Percentiles rank a stretch among this genome's conserved stretches.
Conservation (phyloP, 108 stramenopile species). For the Nannochloropsis salina region DNA sequence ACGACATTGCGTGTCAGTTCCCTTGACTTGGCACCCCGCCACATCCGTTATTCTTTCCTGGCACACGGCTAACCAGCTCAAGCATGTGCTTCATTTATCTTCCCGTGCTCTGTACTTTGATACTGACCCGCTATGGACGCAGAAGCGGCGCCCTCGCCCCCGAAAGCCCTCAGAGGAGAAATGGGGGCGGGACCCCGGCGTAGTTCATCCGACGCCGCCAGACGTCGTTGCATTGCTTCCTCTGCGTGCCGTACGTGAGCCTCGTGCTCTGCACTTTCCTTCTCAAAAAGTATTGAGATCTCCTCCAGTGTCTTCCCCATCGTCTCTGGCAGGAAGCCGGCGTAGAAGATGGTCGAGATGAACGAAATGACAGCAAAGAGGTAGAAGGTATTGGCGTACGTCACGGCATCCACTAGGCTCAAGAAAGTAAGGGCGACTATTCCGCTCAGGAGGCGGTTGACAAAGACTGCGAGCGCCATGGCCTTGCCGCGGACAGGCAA, state of each 20-base stretch:
- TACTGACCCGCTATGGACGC: too few relatives aligned
- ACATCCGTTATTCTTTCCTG: too few relatives aligned
- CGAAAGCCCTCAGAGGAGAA: too few relatives aligned
- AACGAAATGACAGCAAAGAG: slow-evolving; percentile 35
- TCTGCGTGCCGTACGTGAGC: neutral
- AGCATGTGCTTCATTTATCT: too few relatives aligned
- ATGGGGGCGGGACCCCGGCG: too few relatives aligned
- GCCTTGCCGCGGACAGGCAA: slow-evolving; percentile 48
- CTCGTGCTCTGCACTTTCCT: slow-evolving; percentile 15
- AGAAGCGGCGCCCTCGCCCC: too few relatives aligned
- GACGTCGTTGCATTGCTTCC: too few relatives aligned
- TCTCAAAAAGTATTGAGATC: slow-evolving; percentile 24
- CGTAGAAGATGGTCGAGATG: slow-evolving; percentile 38
- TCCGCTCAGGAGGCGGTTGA: slow-evolving; percentile 48
- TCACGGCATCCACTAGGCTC: slow-evolving; percentile 26
- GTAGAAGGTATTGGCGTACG: slow-evolving; percentile 43
- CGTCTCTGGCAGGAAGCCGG: slow-evolving; percentile 35
- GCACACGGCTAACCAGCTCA: too few relatives aligned
- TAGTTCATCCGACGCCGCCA: too few relatives aligned
- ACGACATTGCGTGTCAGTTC: too few relatives aligned
- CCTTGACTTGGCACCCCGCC: too few relatives aligned
- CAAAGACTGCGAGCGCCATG: slow-evolving; percentile 49
- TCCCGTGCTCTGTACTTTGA: too few relatives aligned
- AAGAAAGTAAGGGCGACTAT: slow-evolving; percentile 48
- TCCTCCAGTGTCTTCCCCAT: slow-evolving; percentile 39